phyloP scores from a whole-genome alignment of 2,329 filamentous ascomycete genomes.

The Colletotrichum sp. region DNA sequence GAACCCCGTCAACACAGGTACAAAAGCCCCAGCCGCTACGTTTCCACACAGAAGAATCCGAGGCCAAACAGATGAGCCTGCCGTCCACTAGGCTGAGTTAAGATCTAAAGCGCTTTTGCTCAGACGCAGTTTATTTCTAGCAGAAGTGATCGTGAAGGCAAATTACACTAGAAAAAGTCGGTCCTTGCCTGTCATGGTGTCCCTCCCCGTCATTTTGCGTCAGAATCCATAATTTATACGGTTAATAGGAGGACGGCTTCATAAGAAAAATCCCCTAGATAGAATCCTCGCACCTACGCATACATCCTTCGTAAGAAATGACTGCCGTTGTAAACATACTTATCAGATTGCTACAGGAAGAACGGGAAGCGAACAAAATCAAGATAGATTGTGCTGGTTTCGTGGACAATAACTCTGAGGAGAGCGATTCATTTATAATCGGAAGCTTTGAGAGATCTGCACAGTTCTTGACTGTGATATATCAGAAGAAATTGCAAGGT shows the following conservation, averaged over 20 bases:
- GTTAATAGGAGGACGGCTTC: background rate
- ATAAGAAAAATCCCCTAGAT: background rate
- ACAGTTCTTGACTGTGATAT: background rate
- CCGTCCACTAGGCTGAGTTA: no score
- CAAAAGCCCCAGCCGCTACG: background rate
- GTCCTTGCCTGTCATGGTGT: background rate
- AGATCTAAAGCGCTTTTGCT: background rate
- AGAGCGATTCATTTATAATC: background rate
- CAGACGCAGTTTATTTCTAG: background rate
- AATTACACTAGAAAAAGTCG: background rate
- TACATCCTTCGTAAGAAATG: background rate
- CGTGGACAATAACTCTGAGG: background rate
- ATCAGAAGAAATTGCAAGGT: no score
- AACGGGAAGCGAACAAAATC: no score
- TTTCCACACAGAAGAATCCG: background rate
- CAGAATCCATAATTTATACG: background rate
- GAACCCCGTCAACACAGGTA: background rate
- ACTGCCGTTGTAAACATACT: fast-evolving
- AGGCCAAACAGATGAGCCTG: background rate
- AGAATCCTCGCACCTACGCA: background rate
- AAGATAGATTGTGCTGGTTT: background rate
- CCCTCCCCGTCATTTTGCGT: fast-evolving
- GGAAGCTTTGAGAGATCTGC: background rate
- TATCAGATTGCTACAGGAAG: no score
- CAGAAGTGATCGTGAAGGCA: background rate